Evolutionary conservation across 805 yeast species (phyloP).

Genomic region (Pichia cephalocereana): DNA sequence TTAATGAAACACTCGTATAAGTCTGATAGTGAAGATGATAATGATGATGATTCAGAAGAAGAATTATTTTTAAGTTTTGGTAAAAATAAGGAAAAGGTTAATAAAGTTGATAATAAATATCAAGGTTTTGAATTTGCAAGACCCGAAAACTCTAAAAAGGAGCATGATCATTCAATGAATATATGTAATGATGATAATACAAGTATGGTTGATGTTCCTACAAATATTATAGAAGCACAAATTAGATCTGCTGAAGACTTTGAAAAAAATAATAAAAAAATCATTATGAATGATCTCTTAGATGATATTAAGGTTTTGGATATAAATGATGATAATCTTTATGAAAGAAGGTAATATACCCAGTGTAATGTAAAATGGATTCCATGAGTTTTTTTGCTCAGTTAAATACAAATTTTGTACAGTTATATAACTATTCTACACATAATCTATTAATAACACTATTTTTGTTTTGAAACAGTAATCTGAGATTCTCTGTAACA

Average conservation of each 20-base stretch:
- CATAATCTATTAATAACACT: constrained; percentile 3
- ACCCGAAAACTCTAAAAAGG: not conserved
- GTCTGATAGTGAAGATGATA: not conserved
- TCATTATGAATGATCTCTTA: not conserved
- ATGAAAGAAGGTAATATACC: not conserved
- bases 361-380: not conserved
- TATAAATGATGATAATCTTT: not conserved
- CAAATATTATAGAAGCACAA: constrained; percentile 4
- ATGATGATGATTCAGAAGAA: constrained; percentile 4
- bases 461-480: not conserved
- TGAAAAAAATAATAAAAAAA: not conserved
- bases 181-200: constrained; percentile 1
- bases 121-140: too few species aligned
- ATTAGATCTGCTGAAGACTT: not conserved
- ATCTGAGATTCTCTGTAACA: not conserved
- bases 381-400: too few species aligned
- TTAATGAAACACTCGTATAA: not conserved
- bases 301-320: constrained; percentile 8
- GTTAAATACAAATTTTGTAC: not conserved
- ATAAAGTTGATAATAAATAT: too few species aligned
- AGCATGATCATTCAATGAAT: not conserved
- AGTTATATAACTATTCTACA: not conserved
- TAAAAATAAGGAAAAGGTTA: not conserved
- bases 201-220: constrained; percentile 12
- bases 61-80: constrained; percentile 10